A percentile compares a stretch with the other conserved stretches of the same genome.
Evolutionary conservation across 352 stramenopile genomes (phyloP).

Genomic region (Thalassiosira livingstoniorum): DNA sequence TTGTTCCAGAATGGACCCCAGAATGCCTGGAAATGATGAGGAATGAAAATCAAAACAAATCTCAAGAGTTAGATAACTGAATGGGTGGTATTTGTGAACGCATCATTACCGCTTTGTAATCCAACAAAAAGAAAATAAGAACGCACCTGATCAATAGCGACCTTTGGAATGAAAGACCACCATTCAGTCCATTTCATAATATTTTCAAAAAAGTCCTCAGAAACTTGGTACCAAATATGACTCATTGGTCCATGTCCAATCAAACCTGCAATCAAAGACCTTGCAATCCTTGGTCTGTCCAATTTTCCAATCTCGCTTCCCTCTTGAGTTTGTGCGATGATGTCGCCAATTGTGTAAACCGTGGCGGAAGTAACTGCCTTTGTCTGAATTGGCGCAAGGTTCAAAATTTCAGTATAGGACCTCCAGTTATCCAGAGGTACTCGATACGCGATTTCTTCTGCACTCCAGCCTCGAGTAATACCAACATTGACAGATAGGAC

Average conservation of each 20-base stretch:
- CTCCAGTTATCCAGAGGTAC: slow-evolving; percentile 72
- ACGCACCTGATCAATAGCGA: slow-evolving; percentile 71
- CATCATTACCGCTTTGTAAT: too few species aligned
- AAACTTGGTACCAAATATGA: slow-evolving; percentile 78
- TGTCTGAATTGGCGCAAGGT: slow-evolving; percentile 55
- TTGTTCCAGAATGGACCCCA: slow-evolving; percentile 82
- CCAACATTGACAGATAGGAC: slow-evolving; percentile 32
- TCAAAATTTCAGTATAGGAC: slow-evolving; percentile 54
- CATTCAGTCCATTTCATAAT: slow-evolving; percentile 63
- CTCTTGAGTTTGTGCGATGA: slow-evolving; percentile 65
- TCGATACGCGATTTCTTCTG: slow-evolving; percentile 54
- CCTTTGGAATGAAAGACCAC: slow-evolving; percentile 72
- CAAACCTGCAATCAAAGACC: slow-evolving; percentile 60
- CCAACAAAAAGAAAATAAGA: not conserved
- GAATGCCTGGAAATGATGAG: slow-evolving; percentile 5
- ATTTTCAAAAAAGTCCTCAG: slow-evolving; percentile 78
- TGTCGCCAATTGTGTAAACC: slow-evolving; percentile 76
- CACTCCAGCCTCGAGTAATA: slow-evolving; percentile 62
- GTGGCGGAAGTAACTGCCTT: slow-evolving; percentile 69
- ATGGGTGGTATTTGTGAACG: too few species aligned
- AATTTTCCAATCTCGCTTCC: slow-evolving; percentile 53
- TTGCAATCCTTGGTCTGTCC: slow-evolving; percentile 55
- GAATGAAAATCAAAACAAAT: slow-evolving; percentile 2
- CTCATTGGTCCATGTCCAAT: slow-evolving; percentile 72
- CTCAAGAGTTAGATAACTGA: too few species aligned